A percentile compares a stretch with the other conserved stretches of the same genome.
phyloP scores from a whole-genome alignment of 257 asterid genomes.

The Lycium barbarum region DNA sequence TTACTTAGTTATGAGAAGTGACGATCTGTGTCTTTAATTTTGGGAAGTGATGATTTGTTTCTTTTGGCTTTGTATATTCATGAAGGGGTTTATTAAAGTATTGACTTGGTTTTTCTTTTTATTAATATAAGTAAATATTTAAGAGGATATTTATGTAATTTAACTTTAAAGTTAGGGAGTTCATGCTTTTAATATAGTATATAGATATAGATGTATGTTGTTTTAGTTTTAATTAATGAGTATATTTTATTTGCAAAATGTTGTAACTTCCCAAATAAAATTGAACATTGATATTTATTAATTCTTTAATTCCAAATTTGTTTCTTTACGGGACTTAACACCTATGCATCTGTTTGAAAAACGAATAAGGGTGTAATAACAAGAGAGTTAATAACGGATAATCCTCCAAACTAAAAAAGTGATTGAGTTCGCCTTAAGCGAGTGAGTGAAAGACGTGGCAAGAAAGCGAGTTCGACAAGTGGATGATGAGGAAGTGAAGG shows the following conservation, averaged over 20 bases:
- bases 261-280: neutral
- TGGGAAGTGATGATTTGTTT: no score
- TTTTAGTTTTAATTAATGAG: neutral
- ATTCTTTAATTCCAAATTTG: neutral
- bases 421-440: neutral
- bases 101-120: no score
- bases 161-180: no score
- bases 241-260: neutral
- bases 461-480: neutral
- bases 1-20: no score
- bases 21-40: no score
- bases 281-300: neutral
- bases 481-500: neutral
- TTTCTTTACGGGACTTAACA: neutral
- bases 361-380: neutral
- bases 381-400: neutral
- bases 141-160: no score
- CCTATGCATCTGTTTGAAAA: neutral
- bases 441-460: neutral
- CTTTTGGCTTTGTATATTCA: no score
- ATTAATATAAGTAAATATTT: no score
- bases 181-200: no score
- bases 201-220: neutral
- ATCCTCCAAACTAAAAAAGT: neutral
- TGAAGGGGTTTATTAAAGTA: no score